Percentiles rank a stretch among this genome's conserved stretches.
Conservation (phyloP, 2,329 filamentous ascomycete genomes). For the Nemania serpens region DNA sequence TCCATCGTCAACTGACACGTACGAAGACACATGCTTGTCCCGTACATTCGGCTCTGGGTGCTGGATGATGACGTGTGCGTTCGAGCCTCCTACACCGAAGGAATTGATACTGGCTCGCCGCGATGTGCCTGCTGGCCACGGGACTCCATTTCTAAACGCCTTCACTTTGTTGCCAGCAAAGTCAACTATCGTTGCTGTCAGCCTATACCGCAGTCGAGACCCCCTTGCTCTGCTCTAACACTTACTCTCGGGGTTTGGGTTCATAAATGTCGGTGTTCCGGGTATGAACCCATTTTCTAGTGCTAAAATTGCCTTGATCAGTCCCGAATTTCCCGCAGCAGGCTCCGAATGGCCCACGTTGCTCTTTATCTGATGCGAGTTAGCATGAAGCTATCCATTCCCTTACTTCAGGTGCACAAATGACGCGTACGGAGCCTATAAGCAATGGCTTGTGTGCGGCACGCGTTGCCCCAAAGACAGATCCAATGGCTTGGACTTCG, state of each 20-base stretch:
- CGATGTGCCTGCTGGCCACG: slow-evolving; percentile 32
- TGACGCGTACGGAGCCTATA: slow-evolving; percentile 32
- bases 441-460: slow-evolving; percentile 18
- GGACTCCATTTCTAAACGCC: slow-evolving; percentile 18
- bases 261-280: slow-evolving; percentile 32
- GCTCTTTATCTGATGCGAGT: slow-evolving; percentile 33
- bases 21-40: slow-evolving; percentile 13
- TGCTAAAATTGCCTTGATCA: slow-evolving; percentile 42
- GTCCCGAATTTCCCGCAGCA: slow-evolving; percentile 31
- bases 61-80: slow-evolving; percentile 40
- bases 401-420: not conserved
- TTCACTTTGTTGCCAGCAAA: slow-evolving; percentile 25
- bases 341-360: slow-evolving; percentile 43
- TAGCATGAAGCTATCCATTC: not conserved
- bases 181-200: slow-evolving; percentile 18
- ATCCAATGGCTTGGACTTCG: slow-evolving; percentile 42
- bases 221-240: not conserved
- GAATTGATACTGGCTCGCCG: slow-evolving; percentile 41
- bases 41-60: not conserved
- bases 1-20: not conserved
- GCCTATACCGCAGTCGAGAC: not conserved
- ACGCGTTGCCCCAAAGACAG: slow-evolving; percentile 32
- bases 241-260: slow-evolving; percentile 27
- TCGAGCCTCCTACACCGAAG: slow-evolving; percentile 45
- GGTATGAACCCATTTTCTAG: slow-evolving; percentile 41